Percentiles rank a stretch among this genome's conserved stretches.
phyloP scores from a whole-genome alignment of 169 alveolate species.

The Cyclospora cayetanensis region DNA sequence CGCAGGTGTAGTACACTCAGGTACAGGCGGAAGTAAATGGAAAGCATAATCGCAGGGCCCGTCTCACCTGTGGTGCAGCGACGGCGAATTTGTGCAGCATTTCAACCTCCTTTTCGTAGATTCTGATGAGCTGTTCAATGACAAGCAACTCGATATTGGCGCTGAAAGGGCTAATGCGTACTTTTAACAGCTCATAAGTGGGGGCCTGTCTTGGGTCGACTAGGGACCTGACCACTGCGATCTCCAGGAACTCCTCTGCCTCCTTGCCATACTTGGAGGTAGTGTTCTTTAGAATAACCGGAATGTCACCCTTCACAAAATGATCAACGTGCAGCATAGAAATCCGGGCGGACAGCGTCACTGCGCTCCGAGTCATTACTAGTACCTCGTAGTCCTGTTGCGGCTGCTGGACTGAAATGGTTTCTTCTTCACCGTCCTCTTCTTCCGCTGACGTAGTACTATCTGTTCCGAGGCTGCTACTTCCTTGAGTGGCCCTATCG shows the following conservation, averaged over 20 bases:
- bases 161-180: slow-evolving; percentile 84
- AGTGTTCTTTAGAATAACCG: slow-evolving; percentile 86
- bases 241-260: slow-evolving; percentile 64
- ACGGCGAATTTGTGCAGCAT: slow-evolving; percentile 66
- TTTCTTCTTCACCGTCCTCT: neutral
- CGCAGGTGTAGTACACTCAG: too few relatives aligned
- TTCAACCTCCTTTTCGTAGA: slow-evolving; percentile 83
- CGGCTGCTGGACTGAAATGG: too few relatives aligned
- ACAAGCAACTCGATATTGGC: slow-evolving; percentile 90
- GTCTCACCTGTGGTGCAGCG: slow-evolving; percentile 20
- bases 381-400: slow-evolving; percentile 37
- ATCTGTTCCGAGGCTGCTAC: neutral
- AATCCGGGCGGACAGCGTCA: neutral
- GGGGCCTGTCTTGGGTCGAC: slow-evolving; percentile 80
- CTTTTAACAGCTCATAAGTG: slow-evolving; percentile 82
- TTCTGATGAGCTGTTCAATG: slow-evolving; percentile 86
- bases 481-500: neutral
- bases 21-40: neutral
- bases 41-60: neutral
- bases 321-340: slow-evolving; percentile 82
- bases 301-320: slow-evolving; percentile 89
- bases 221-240: slow-evolving; percentile 71
- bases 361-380: slow-evolving; percentile 40
- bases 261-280: slow-evolving; percentile 55
- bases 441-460: neutral